A percentile compares a stretch with the other conserved stretches of the same genome.
Evolutionary conservation across 371 early-diverging fungal genomes (phyloP).

Genomic region (Apophysomyces trapeziformis): DNA sequence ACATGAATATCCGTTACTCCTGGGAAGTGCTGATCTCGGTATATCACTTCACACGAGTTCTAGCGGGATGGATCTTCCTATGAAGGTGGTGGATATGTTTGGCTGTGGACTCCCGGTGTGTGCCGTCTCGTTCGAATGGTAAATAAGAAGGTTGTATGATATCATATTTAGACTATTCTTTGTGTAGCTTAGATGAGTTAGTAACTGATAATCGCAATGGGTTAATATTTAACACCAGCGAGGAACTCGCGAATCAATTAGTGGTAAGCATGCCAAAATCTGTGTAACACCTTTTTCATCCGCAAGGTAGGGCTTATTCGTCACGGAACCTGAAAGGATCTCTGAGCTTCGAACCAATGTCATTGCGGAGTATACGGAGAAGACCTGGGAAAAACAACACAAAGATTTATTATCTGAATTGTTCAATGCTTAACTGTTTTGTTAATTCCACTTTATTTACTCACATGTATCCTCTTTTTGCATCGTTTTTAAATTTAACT

Average conservation of each 20-base stretch:
- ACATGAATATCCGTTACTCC: constrained; percentile 83
- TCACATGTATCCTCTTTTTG: neutral
- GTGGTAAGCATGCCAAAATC: constrained; percentile 29
- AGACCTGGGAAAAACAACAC: constrained; percentile 52
- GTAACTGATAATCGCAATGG: constrained; percentile 81
- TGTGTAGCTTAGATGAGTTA: constrained; percentile 76
- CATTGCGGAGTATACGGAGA: constrained; percentile 35
- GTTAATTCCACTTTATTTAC: neutral
- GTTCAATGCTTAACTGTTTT: constrained; percentile 23
- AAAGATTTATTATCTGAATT: constrained; percentile 28
- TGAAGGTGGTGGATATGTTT: constrained; percentile 99
- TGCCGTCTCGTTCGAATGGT: constrained; percentile 77
- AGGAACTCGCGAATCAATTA: constrained; percentile 66
- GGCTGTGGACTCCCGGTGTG: constrained; percentile 93
- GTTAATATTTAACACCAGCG: constrained; percentile 69
- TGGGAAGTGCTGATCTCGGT: constrained; percentile 92
- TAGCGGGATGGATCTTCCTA: constrained; percentile 94
- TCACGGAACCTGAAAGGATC: constrained; percentile 34
- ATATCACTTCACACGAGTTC: constrained; percentile 91
- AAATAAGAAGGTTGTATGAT: constrained; percentile 8
- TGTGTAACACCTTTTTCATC: neutral
- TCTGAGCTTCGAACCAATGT: constrained; percentile 36
- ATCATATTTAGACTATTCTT: neutral
- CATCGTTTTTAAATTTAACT: neutral
- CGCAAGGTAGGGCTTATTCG: constrained; percentile 40